Percentiles rank a stretch among this genome's conserved stretches.
These are phyloP conservation scores for Gliomastix tumulicola DNA, from an alignment of 2,329 filamentous ascomycete genomes.

Conservation along the genomic window DNA sequence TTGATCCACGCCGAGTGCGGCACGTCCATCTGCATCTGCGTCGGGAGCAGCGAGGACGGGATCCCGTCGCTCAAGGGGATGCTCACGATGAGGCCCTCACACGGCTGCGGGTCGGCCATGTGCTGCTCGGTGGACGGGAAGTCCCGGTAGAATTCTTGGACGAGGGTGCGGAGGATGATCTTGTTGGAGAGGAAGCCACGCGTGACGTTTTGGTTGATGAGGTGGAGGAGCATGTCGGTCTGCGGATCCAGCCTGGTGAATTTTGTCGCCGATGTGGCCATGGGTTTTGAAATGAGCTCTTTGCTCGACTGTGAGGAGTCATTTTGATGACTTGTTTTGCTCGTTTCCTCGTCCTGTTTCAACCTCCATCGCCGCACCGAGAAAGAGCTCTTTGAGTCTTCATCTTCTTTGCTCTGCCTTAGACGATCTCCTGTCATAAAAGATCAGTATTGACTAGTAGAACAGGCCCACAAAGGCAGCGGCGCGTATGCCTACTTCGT, in stretches of 20 bases:
- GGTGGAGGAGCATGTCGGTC: neutral
- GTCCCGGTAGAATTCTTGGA: neutral
- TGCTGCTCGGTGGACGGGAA: neutral
- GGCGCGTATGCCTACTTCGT: neutral
- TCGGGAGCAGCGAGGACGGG: slow-evolving; percentile 21
- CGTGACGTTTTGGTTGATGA: neutral
- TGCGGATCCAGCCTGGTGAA: neutral
- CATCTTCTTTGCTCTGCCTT: neutral
- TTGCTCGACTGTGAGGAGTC: too few species aligned
- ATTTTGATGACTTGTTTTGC: too few species aligned
- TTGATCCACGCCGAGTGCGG: slow-evolving; percentile 34
- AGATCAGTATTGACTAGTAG: neutral
- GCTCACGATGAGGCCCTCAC: neutral
- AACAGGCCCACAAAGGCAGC: neutral
- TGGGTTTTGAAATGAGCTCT: too few species aligned
- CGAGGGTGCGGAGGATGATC: neutral
- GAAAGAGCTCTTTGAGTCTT: neutral
- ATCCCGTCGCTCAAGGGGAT: neutral
- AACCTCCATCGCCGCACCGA: neutral
- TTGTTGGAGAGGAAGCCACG: neutral
- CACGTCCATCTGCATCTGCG: slow-evolving; percentile 26
- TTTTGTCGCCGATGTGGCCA: neutral
- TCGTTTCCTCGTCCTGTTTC: too few species aligned
- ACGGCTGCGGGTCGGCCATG: neutral
- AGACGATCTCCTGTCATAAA: neutral